Evolutionary conservation across 495 filamentous ascomycete species (phyloP), one percentile per base, ranked within the genome.

Genomic region (Aspergillus bertholletiae): DNA sequence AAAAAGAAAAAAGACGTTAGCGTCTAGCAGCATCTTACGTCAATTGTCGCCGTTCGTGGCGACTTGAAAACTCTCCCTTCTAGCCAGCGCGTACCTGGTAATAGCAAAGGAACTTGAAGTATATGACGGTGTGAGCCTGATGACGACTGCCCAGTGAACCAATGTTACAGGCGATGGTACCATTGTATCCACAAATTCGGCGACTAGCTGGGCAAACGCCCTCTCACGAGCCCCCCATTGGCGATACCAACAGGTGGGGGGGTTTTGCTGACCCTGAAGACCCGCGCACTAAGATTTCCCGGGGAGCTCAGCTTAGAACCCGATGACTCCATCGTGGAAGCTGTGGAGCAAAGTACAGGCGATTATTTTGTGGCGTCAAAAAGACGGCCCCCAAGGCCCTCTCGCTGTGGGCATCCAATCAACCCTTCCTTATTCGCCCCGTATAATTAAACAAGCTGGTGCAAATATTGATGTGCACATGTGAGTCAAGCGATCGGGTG

Each of bases 401-500:
- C 56, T 71, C 11, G 59, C 68, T 15, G n/a, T 49, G 3, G 62
- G 56, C 9, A 35, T 69, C 1, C 34, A 60, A n/a, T 50, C 46
- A 20, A 1, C 59, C 51, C 4, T 49, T 71, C 18, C 68, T 66
- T 1, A 34, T 41, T 5, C 68, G 64, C 5, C 63, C 61, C 27
- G 47, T 80, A 18, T 65, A n/a, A n/a, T n/a, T 73, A 9, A 73
- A 83, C 50, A 49, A 60, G 13, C 58, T 81, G 59, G 64, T 74
- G 0, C 28, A 49, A 12, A 47, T 73, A 0, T 85, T 84, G 57
- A 79, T 81, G 23, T 47, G 40, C 9, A 72, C 69, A 0, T 79
- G 76, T 53, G 80, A 85, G 54, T 69, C 71, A 0, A 70, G 66
- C n/a, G 66, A 76, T 44, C 66, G 76, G 7, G 78, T 84, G 26